phyloP scores from a whole-genome alignment of 805 yeast genomes.

The Saccharomycopsis sp. region DNA sequence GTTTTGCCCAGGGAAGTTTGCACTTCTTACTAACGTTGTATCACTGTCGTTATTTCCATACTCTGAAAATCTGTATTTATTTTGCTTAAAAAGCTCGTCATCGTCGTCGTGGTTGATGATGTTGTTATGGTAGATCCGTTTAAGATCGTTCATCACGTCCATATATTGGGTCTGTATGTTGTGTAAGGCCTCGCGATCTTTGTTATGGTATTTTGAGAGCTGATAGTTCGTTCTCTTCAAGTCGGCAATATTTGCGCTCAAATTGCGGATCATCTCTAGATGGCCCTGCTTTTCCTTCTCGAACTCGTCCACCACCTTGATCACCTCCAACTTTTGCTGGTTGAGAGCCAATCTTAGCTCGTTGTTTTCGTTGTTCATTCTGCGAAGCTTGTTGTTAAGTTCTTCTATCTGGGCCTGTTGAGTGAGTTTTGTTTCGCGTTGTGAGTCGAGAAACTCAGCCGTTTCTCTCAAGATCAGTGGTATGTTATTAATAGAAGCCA shows the following conservation, averaged over 20 bases:
- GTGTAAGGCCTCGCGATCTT: background rate
- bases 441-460: background rate
- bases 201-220: background rate
- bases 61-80: background rate
- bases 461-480: conserved; percentile 1
- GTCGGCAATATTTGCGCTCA: background rate
- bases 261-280: background rate
- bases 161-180: background rate
- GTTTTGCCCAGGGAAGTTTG: no score
- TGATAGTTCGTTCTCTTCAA: background rate
- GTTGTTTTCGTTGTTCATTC: background rate
- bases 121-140: background rate
- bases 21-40: background rate
- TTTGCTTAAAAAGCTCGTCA: background rate
- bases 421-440: background rate
- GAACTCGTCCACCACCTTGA: background rate
- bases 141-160: background rate
- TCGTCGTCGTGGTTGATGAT: background rate
- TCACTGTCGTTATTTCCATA: background rate
- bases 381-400: background rate
- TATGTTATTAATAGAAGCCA: background rate
- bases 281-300: background rate
- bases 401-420: background rate
- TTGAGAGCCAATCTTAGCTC: background rate
- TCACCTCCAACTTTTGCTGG: background rate